Evolutionary conservation across 441 rosid species (phyloP).

Genomic region (Theobroma grandiflorum): DNA sequence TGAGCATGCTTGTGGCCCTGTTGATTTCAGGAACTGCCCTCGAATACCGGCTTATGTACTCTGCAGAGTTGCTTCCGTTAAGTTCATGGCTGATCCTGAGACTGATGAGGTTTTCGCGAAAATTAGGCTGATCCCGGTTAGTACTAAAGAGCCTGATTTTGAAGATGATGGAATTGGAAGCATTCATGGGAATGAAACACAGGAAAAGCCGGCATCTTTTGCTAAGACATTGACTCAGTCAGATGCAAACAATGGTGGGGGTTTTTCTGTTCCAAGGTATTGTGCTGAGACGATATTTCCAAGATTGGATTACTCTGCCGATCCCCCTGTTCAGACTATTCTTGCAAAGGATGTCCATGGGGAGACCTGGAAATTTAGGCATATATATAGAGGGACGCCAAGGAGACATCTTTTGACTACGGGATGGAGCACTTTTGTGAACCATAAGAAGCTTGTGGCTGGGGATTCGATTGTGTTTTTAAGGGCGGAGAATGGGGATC

Average conservation of each 20-base stretch:
- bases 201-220: constrained; percentile 51
- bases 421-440: constrained; percentile 62
- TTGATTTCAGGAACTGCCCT: constrained; percentile 43
- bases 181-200: constrained; percentile 36
- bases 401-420: constrained; percentile 59
- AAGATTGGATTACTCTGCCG: constrained; percentile 50
- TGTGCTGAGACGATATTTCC: constrained; percentile 62
- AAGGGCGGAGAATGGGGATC: constrained; percentile 52
- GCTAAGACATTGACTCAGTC: constrained; percentile 61
- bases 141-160: constrained; percentile 30
- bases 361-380: constrained; percentile 57
- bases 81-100: constrained; percentile 57
- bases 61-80: constrained; percentile 44
- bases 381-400: constrained; percentile 58
- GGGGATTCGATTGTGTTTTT: constrained; percentile 61
- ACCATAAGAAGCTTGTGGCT: constrained; percentile 58
- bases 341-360: constrained; percentile 60
- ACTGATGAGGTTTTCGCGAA: constrained; percentile 60
- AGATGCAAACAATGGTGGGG: constrained; percentile 63
- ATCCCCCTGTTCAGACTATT: constrained; percentile 57
- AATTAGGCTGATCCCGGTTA: constrained; percentile 47
- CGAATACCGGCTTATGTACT: constrained; percentile 44
- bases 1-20: constrained; percentile 49
- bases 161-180: constrained; percentile 43
- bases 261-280: constrained; percentile 57